Evolutionary conservation across 441 rosid species (phyloP).

Genomic region (Euphorbia celastroides): DNA sequence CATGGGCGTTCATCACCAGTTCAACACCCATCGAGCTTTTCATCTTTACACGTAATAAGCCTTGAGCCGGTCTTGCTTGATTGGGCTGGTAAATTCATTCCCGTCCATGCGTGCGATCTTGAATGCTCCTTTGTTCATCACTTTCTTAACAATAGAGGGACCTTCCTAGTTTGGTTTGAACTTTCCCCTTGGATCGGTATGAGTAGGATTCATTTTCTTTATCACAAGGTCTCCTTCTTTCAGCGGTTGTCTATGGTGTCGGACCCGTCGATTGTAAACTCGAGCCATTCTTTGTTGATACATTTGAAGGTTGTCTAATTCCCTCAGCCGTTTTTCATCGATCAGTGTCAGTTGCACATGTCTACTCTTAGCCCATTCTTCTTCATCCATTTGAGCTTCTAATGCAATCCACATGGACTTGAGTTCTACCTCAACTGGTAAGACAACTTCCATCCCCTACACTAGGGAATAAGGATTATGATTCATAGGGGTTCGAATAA

Average conservation of each 20-base stretch:
- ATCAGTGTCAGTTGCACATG: neutral
- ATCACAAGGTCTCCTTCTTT: neutral
- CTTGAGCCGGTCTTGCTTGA: neutral
- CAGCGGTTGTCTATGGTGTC: neutral
- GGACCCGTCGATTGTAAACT: neutral
- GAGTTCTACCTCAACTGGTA: neutral
- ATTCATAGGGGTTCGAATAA: neutral
- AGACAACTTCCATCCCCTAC: neutral
- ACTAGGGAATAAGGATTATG: neutral
- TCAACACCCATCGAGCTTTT: too few relatives aligned
- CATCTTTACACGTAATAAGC: neutral
- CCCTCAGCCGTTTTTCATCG: neutral
- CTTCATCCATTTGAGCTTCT: neutral
- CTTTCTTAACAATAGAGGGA: neutral
- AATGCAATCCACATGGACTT: neutral
- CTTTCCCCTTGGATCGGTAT: neutral
- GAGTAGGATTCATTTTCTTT: neutral
- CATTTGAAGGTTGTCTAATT: neutral
- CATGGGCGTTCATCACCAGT: too few relatives aligned
- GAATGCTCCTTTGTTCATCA: neutral
- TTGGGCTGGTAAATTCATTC: neutral
- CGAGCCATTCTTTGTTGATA: too few relatives aligned
- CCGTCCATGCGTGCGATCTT: neutral
- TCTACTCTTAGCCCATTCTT: neutral
- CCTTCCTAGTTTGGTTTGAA: neutral